phyloP scores from a whole-genome alignment of 2,329 filamentous ascomycete genomes.

The Colletotrichum costaricense region DNA sequence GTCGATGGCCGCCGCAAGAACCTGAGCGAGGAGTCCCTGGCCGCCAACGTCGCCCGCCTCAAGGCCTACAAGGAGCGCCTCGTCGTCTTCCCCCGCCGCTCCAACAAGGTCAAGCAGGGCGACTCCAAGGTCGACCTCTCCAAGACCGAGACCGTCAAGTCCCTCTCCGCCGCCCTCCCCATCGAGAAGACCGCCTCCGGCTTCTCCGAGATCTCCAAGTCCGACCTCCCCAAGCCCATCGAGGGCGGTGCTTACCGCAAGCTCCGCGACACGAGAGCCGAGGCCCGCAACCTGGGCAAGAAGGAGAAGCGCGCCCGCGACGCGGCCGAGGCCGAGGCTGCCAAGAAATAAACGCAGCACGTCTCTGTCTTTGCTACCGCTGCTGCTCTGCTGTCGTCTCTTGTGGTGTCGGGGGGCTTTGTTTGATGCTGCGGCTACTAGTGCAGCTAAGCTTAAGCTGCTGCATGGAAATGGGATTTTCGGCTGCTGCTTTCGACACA shows the following conservation, averaged over 20 bases:
- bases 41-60: conserved; percentile 95
- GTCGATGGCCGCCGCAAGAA: conserved; percentile 98
- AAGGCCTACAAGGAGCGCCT: conserved; percentile 97
- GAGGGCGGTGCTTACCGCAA: conserved; percentile 89
- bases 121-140: conserved; percentile 86
- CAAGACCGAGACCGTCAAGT: conserved; percentile 71
- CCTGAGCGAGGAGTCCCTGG: conserved; percentile 94
- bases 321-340: conserved; percentile 83
- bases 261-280: conserved; percentile 86
- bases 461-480: conserved; percentile 32
- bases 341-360: conserved; percentile 80
- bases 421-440: conserved; percentile 27
- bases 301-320: conserved; percentile 95
- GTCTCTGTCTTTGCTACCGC: conserved; percentile 24
- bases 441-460: conserved; percentile 24
- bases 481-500: conserved; percentile 34
- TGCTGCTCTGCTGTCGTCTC: conserved; percentile 32
- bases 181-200: conserved; percentile 75
- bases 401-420: conserved; percentile 34
- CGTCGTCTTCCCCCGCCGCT: conserved; percentile 97
- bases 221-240: conserved; percentile 77
- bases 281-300: conserved; percentile 83
- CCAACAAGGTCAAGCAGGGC: conserved; percentile 92
- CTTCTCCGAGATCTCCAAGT: conserved; percentile 83
- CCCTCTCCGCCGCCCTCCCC: conserved; percentile 73